Evolutionary conservation across 2,329 filamentous ascomycete genomes (phyloP).

Genomic region (Fusarium tuaranense): DNA sequence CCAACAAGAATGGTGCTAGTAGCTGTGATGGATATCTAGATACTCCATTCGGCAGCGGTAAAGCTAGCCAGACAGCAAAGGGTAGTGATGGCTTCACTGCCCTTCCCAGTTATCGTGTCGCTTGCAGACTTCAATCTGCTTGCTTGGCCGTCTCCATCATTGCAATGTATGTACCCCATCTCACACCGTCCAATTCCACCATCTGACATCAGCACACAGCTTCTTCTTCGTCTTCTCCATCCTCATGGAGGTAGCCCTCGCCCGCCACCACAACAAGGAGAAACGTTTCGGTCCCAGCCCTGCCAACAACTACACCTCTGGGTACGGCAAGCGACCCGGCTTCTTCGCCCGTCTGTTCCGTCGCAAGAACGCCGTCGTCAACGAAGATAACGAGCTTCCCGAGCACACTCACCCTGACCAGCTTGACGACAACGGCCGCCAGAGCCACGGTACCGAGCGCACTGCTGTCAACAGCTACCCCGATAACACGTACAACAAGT

Average conservation of each 20-base stretch:
- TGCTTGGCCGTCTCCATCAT: slow-evolving; percentile 83
- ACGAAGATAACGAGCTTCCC: slow-evolving; percentile 51
- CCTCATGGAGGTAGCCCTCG: slow-evolving; percentile 74
- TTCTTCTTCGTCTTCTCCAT: slow-evolving; percentile 82
- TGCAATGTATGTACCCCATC: slow-evolving; percentile 67
- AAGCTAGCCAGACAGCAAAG: slow-evolving; percentile 62
- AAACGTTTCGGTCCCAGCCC: slow-evolving; percentile 72
- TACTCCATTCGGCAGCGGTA: slow-evolving; percentile 77
- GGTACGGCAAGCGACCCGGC: slow-evolving; percentile 52
- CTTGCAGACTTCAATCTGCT: slow-evolving; percentile 82
- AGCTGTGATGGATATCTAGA: slow-evolving; percentile 71
- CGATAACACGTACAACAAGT: slow-evolving; percentile 42
- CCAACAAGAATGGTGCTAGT: slow-evolving; percentile 76
- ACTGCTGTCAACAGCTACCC: slow-evolving; percentile 49
- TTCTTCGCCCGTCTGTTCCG: slow-evolving; percentile 52
- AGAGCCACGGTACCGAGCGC: slow-evolving; percentile 56
- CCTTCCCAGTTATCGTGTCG: slow-evolving; percentile 61
- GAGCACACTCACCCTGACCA: slow-evolving; percentile 55
- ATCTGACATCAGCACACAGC: slow-evolving; percentile 57
- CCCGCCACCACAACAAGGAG: slow-evolving; percentile 78
- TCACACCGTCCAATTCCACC: background rate
- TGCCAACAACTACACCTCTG: slow-evolving; percentile 69
- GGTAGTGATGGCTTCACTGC: slow-evolving; percentile 59
- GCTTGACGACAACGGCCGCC: slow-evolving; percentile 51
- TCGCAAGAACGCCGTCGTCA: slow-evolving; percentile 36